Conservation (phyloP, 169 alveolate species). For the Eimeria sp. region DNA sequence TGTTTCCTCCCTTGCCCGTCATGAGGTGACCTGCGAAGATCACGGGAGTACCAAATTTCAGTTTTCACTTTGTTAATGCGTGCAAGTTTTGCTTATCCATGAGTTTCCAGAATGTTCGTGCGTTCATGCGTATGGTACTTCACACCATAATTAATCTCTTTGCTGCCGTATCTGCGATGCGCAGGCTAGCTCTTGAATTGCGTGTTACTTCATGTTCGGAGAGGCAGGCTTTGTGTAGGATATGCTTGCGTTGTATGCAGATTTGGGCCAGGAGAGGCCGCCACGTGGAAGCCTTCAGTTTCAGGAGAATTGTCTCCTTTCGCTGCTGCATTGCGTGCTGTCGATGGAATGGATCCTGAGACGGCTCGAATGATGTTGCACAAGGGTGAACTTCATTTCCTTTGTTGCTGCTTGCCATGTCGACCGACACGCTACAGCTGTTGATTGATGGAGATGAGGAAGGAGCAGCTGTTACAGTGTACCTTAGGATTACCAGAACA, state of each 20-base stretch:
- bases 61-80: neutral
- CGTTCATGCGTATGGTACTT: neutral
- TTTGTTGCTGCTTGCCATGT: neutral
- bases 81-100: neutral
- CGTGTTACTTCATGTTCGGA: neutral
- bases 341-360: conserved; percentile 70
- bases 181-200: neutral
- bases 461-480: neutral
- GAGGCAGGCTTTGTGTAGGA: neutral
- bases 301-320: conserved; percentile 58
- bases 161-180: neutral
- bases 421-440: neutral
- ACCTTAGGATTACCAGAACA: neutral
- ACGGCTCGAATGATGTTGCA: conserved; percentile 64
- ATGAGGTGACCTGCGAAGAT: conserved; percentile 32
- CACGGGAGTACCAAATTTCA: neutral
- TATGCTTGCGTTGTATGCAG: neutral
- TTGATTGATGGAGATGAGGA: neutral
- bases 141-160: neutral
- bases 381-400: conserved; percentile 9
- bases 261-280: conserved; percentile 68
- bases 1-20: conserved; percentile 80
- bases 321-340: conserved; percentile 38
- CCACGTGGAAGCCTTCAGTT: conserved; percentile 57
- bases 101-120: neutral